phyloP scores from a whole-genome alignment of 345 rosid genomes.

The Gossypium australe region DNA sequence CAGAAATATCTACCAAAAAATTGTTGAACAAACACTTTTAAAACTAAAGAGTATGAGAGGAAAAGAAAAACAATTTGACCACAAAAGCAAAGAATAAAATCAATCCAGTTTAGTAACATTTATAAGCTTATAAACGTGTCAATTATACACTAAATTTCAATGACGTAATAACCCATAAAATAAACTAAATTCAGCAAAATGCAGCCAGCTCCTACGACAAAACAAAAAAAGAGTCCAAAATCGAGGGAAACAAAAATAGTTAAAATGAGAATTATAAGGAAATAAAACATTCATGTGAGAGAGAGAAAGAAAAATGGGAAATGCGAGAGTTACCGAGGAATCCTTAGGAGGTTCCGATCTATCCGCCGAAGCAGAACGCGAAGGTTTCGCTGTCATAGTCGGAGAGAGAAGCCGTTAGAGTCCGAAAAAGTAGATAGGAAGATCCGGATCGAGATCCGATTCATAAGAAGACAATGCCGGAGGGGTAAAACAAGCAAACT shows the following conservation, averaged over 20 bases:
- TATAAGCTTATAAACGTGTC: not conserved
- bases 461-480: constrained; percentile 34
- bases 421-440: constrained; percentile 25
- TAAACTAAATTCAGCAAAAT: constrained; percentile 8
- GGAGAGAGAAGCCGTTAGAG: constrained; percentile 23
- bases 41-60: not conserved
- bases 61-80: too few relatives aligned
- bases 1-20: not conserved
- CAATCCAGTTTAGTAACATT: not conserved
- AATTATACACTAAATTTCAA: not conserved
- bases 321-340: constrained; percentile 31
- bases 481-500: not conserved
- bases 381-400: constrained; percentile 56
- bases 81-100: not conserved
- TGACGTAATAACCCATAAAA: not conserved
- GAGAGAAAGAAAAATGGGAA: constrained; percentile 10
- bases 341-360: constrained; percentile 54
- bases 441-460: constrained; percentile 36
- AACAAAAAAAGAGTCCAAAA: not conserved
- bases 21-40: not conserved
- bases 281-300: not conserved
- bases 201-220: constrained; percentile 1
- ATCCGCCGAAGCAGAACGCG: constrained; percentile 51
- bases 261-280: not conserved
- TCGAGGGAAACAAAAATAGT: not conserved